Conservation (phyloP, 108 stramenopile species). For the Conticribra weissflogii region DNA sequence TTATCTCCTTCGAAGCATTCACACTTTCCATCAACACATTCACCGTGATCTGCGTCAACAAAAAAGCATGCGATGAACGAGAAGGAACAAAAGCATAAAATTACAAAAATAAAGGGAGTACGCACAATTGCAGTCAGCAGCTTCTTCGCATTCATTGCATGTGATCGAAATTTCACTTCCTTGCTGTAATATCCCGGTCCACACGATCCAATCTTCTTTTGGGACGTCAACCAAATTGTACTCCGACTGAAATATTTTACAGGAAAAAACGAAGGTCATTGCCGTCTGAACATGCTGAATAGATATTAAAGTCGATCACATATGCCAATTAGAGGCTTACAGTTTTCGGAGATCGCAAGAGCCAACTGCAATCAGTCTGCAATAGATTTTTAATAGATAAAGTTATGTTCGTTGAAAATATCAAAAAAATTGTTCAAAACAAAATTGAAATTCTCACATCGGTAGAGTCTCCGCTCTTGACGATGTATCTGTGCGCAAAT, state of each 20-base stretch:
- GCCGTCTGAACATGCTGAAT: background rate
- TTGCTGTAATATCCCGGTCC: background rate
- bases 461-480: too few relatives aligned
- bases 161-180: slow-evolving; percentile 10
- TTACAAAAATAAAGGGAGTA: background rate
- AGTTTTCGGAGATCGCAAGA: background rate
- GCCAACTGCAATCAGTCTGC: background rate
- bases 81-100: background rate
- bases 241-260: too few relatives aligned
- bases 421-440: background rate
- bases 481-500: too few relatives aligned
- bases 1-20: background rate
- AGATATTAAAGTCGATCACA: too few relatives aligned
- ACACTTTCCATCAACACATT: background rate
- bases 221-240: slow-evolving; percentile 3
- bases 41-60: background rate
- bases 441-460: too few relatives aligned
- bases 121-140: slow-evolving; percentile 8
- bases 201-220: slow-evolving; percentile 9
- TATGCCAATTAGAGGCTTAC: too few relatives aligned
- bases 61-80: background rate
- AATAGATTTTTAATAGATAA: background rate
- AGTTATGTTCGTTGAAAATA: background rate
- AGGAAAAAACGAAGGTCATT: too few relatives aligned
- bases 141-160: slow-evolving; percentile 2